These are phyloP conservation scores for Ogataea allantospora DNA, from an alignment of 805 yeast genomes.

Conservation along the genomic window DNA sequence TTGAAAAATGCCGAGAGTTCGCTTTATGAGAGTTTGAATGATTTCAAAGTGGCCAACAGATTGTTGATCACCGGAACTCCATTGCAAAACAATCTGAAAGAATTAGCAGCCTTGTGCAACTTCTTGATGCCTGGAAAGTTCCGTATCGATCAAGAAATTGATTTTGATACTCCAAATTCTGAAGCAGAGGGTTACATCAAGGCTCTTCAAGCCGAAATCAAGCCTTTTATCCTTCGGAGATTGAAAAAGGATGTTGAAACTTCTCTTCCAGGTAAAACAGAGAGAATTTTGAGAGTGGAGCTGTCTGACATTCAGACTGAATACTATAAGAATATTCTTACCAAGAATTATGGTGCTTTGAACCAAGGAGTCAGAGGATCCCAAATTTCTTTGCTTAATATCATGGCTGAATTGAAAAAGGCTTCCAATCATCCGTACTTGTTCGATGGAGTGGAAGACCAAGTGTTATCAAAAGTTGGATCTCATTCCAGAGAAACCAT, in stretches of 20 bases:
- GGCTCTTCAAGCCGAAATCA: constrained; percentile 76
- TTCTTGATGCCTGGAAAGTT: constrained; percentile 96
- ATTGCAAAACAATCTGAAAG: constrained; percentile 91
- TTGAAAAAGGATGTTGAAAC: constrained; percentile 97
- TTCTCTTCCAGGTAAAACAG: constrained; percentile 92
- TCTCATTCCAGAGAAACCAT: constrained; percentile 70
- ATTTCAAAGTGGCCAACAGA: constrained; percentile 80
- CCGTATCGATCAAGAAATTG: constrained; percentile 89
- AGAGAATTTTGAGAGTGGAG: constrained; percentile 92
- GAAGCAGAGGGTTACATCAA: constrained; percentile 88
- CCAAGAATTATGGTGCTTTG: constrained; percentile 88
- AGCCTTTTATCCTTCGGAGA: constrained; percentile 90
- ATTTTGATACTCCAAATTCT: constrained; percentile 83
- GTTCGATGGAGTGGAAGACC: constrained; percentile 89
- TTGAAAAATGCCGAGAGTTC: constrained; percentile 93
- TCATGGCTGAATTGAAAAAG: constrained; percentile 94
- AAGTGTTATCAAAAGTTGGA: constrained; percentile 64
- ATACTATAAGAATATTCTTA: constrained; percentile 88
- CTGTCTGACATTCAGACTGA: constrained; percentile 93
- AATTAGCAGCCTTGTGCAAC: constrained; percentile 90
- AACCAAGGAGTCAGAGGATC: constrained; percentile 77
- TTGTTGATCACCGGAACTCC: constrained; percentile 97
- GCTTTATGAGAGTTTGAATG: constrained; percentile 79
- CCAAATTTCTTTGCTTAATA: constrained; percentile 83
- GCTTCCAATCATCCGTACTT: constrained; percentile 97